Evolutionary conservation across 495 filamentous ascomycete species (phyloP).

Genomic region (Aspergillus cavernicola): DNA sequence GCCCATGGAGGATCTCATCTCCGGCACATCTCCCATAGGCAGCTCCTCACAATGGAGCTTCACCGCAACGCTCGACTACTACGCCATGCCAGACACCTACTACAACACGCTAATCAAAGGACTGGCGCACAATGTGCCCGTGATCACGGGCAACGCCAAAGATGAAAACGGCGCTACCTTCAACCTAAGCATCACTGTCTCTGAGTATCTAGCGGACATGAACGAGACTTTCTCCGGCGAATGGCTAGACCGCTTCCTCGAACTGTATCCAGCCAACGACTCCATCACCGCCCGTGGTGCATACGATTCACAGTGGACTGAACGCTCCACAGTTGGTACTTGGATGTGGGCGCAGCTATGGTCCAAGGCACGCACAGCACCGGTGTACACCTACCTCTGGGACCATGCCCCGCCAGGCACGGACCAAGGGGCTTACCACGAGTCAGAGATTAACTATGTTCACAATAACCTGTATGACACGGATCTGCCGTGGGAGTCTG

Average conservation of each 20-base stretch:
- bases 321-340: slow-evolving; percentile 20
- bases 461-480: slow-evolving; percentile 27
- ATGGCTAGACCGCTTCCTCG: slow-evolving; percentile 21
- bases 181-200: slow-evolving; percentile 20
- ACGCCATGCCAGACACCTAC: slow-evolving; percentile 26
- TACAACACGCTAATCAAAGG: slow-evolving; percentile 23
- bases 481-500: slow-evolving; percentile 18
- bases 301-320: slow-evolving; percentile 28
- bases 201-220: slow-evolving; percentile 23
- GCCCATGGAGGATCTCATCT: slow-evolving; percentile 22
- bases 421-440: slow-evolving; percentile 26
- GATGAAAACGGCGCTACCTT: slow-evolving; percentile 27
- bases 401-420: slow-evolving; percentile 28
- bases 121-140: slow-evolving; percentile 35
- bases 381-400: slow-evolving; percentile 35
- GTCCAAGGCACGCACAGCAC: slow-evolving; percentile 22
- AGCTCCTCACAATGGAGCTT: no score
- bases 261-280: slow-evolving; percentile 21
- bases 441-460: slow-evolving; percentile 31
- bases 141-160: slow-evolving; percentile 31
- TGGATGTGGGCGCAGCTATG: slow-evolving; percentile 27
- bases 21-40: slow-evolving; percentile 7
- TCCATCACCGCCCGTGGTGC: slow-evolving; percentile 20
- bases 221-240: slow-evolving; percentile 22
- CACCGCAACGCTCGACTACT: slow-evolving; percentile 29